phyloP scores from a whole-genome alignment of 78 protist genomes.

The Protostelium mycophagum region DNA sequence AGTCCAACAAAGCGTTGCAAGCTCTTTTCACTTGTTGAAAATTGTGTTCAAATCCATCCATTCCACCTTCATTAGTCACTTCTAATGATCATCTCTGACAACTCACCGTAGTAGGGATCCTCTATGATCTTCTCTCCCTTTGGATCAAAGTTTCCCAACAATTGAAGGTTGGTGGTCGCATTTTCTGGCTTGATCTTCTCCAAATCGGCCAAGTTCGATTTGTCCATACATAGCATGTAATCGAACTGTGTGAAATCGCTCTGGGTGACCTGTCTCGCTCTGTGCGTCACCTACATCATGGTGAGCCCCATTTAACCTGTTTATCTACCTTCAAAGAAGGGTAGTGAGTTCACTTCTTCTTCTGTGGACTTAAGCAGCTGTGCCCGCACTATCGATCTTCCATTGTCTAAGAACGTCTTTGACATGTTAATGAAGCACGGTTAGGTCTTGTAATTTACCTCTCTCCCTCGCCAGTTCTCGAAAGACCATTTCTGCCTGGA shows the following conservation, averaged over 20 bases:
- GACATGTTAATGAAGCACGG: not conserved
- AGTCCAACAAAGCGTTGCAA: not conserved
- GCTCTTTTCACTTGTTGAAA: not conserved
- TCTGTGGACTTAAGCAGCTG: not conserved
- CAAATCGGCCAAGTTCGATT: not conserved
- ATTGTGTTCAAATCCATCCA: constrained; percentile 3
- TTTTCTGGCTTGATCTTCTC: not conserved
- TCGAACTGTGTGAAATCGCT: not conserved
- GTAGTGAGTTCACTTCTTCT: not conserved
- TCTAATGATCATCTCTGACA: not conserved
- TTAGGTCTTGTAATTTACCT: not conserved
- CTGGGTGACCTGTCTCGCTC: constrained; percentile 4
- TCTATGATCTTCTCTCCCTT: not conserved
- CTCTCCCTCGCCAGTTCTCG: not conserved
- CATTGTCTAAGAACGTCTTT: not conserved
- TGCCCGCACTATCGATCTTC: constrained; percentile 5
- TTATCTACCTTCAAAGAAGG: not conserved
- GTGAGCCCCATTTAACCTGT: no score
- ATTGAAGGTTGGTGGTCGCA: not conserved
- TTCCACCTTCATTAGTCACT: not conserved
- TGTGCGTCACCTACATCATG: not conserved
- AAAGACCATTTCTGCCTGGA: not conserved
- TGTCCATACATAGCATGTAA: constrained; percentile 2
- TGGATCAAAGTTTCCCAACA: not conserved
- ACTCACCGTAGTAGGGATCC: not conserved